phyloP scores from a whole-genome alignment of 257 asterid species.

The Leptodermis oblonga region DNA sequence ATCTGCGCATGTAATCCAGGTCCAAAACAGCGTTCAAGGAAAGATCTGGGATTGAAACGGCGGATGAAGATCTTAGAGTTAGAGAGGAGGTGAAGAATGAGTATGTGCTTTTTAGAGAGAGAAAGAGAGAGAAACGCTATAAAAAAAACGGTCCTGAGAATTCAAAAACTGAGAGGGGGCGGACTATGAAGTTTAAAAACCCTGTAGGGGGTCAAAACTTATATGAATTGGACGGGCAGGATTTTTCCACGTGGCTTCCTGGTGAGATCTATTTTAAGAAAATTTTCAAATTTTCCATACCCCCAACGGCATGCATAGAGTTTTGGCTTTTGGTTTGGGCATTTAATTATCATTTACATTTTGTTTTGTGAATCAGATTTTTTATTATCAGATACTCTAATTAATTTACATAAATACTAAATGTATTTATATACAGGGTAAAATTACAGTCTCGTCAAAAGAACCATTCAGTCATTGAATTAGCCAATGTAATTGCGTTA shows the following conservation, averaged over 20 bases:
- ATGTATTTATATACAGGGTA: no score
- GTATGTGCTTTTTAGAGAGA: slow-evolving; percentile 14
- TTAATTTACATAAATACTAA: no score
- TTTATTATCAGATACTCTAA: no score
- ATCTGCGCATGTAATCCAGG: slow-evolving; percentile 15
- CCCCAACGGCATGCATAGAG: slow-evolving; percentile 13
- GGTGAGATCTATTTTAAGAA: slow-evolving; percentile 9
- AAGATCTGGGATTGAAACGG: slow-evolving; percentile 26
- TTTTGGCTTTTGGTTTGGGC: slow-evolving; percentile 8
- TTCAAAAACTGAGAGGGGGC: slow-evolving; percentile 44
- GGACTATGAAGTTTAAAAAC: slow-evolving; percentile 24
- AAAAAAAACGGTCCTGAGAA: slow-evolving; percentile 42
- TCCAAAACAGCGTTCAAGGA: slow-evolving; percentile 3
- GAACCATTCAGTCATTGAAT: no score
- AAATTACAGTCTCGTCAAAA: no score
- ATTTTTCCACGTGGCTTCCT: slow-evolving; percentile 25
- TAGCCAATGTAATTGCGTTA: no score
- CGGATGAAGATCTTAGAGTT: neutral
- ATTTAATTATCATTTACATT: no score
- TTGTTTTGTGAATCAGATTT: no score
- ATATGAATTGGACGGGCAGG: slow-evolving; percentile 9
- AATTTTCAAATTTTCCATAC: slow-evolving; percentile 8
- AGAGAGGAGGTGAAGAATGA: neutral
- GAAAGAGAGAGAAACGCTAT: slow-evolving; percentile 16
- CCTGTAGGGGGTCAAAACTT: slow-evolving; percentile 12